Percentiles rank a stretch among this genome's conserved stretches.
These are phyloP conservation scores for Pythium scleroteichum DNA, from an alignment of 352 stramenopile species.

Conservation along the genomic window DNA sequence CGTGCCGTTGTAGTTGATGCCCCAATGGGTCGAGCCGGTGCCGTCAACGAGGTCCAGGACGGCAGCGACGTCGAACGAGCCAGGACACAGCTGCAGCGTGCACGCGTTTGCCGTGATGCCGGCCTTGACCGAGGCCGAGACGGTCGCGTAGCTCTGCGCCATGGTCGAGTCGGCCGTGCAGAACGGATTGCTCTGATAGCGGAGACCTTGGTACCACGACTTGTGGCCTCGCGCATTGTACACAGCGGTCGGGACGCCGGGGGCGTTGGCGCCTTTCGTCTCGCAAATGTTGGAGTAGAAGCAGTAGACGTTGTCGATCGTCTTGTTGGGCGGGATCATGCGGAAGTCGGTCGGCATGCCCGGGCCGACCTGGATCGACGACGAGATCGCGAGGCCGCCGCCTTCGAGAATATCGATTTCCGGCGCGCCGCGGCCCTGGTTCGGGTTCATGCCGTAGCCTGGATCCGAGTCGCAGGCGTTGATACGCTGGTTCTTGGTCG, in stretches of 20 bases:
- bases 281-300: constrained; percentile 43
- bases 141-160: constrained; percentile 37
- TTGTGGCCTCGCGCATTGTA: constrained; percentile 47
- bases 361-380: constrained; percentile 83
- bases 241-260: constrained; percentile 25
- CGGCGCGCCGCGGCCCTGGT: constrained; percentile 54
- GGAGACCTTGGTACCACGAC: constrained; percentile 61
- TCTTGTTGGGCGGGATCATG: constrained; percentile 42
- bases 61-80: constrained; percentile 44
- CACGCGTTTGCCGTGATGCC: constrained; percentile 57
- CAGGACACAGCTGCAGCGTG: constrained; percentile 39
- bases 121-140: constrained; percentile 40
- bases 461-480: constrained; percentile 80
- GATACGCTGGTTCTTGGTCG: constrained; percentile 75
- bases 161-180: constrained; percentile 25
- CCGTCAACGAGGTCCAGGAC: constrained; percentile 58
- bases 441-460: constrained; percentile 82
- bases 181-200: constrained; percentile 48
- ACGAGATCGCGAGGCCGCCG: constrained; percentile 66
- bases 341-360: constrained; percentile 63
- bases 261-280: constrained; percentile 31
- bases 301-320: constrained; percentile 31
- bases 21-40: constrained; percentile 24
- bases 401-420: constrained; percentile 95
- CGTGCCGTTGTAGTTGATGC: constrained; percentile 27